These are phyloP conservation scores for Backusella mclennaniae DNA, from an alignment of 192 early-diverging fungal genomes.

Conservation along the genomic window DNA sequence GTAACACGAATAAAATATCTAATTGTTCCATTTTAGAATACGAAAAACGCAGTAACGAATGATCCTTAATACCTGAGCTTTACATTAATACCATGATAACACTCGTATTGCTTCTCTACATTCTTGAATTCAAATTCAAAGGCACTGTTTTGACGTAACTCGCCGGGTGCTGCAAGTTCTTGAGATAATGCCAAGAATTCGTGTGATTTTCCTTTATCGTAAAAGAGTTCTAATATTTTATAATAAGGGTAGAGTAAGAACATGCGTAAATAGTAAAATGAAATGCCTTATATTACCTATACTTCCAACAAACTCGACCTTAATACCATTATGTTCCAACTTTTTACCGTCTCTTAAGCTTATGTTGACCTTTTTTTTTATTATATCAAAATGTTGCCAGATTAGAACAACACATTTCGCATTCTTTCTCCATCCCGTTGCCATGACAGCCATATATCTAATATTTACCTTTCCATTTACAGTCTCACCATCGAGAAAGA, in stretches of 20 bases:
- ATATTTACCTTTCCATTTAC: constrained; percentile 84
- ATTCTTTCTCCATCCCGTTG: constrained; percentile 31
- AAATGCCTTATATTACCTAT: constrained; percentile 58
- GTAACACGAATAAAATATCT: constrained; percentile 95
- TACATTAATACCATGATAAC: constrained; percentile 96
- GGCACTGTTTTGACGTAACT: constrained; percentile 71
- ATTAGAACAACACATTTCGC: constrained; percentile 8
- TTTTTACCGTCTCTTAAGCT: constrained; percentile 85
- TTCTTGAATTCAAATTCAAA: constrained; percentile 98
- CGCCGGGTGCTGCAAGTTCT: constrained; percentile 92
- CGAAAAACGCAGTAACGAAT: not conserved
- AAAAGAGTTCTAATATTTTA: constrained; percentile 74
- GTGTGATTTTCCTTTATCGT: constrained; percentile 90
- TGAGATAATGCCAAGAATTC: constrained; percentile 92
- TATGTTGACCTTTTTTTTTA: constrained; percentile 71
- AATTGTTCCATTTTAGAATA: not conserved
- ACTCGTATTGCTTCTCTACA: constrained; percentile 97
- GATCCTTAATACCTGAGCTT: constrained; percentile 68
- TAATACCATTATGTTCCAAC: constrained; percentile 96
- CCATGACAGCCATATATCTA: not conserved
- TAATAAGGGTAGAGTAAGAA: not conserved
- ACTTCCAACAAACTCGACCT: constrained; percentile 95
- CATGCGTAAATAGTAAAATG: not conserved
- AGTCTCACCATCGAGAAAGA: constrained; percentile 95
- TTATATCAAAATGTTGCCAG: not conserved